A percentile compares a stretch with the other conserved stretches of the same genome.
These are phyloP conservation scores for Chiua virens DNA, from an alignment of 768 basidiomycete genomes.

Conservation along the genomic window DNA sequence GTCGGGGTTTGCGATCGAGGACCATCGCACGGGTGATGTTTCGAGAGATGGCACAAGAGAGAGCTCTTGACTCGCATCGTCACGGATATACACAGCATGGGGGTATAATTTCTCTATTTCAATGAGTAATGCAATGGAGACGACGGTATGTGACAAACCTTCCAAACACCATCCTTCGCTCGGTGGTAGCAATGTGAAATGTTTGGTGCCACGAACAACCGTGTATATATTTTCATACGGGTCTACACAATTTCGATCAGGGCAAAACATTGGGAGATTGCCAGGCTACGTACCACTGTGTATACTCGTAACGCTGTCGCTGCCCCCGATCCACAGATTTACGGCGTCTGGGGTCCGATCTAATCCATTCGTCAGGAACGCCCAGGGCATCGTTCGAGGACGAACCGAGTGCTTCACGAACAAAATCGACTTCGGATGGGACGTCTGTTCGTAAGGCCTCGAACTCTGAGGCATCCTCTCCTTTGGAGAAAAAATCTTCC, in stretches of 20 bases:
- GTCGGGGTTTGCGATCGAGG: slow-evolving; percentile 66
- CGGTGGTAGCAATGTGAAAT: slow-evolving; percentile 84
- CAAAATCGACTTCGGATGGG: slow-evolving; percentile 68
- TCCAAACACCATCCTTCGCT: slow-evolving; percentile 83
- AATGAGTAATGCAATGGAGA: slow-evolving; percentile 7
- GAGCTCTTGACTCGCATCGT: slow-evolving; percentile 20
- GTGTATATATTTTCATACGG: slow-evolving; percentile 95
- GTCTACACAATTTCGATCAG: slow-evolving; percentile 41
- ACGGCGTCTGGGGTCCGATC: slow-evolving; percentile 80
- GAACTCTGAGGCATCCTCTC: slow-evolving; percentile 55
- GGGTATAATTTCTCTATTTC: slow-evolving; percentile 58
- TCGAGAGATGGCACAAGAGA: slow-evolving; percentile 31
- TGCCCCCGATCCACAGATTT: slow-evolving; percentile 90
- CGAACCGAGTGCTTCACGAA: slow-evolving; percentile 75
- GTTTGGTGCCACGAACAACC: slow-evolving; percentile 80
- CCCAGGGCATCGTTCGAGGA: slow-evolving; percentile 1
- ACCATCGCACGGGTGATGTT: slow-evolving; percentile 70
- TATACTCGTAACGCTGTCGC: slow-evolving; percentile 74
- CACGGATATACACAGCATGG: slow-evolving; percentile 62
- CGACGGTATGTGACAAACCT: slow-evolving; percentile 47
- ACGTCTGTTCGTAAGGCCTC: slow-evolving; percentile 62
- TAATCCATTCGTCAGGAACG: slow-evolving; percentile 20
- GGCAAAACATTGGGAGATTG: not conserved
- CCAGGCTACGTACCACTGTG: slow-evolving; percentile 64
- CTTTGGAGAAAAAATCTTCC: slow-evolving; percentile 37